A percentile compares a stretch with the other conserved stretches of the same genome.
Conservation (phyloP, 1,284 basidiomycete genomes). For the Puccinia novopanici region DNA sequence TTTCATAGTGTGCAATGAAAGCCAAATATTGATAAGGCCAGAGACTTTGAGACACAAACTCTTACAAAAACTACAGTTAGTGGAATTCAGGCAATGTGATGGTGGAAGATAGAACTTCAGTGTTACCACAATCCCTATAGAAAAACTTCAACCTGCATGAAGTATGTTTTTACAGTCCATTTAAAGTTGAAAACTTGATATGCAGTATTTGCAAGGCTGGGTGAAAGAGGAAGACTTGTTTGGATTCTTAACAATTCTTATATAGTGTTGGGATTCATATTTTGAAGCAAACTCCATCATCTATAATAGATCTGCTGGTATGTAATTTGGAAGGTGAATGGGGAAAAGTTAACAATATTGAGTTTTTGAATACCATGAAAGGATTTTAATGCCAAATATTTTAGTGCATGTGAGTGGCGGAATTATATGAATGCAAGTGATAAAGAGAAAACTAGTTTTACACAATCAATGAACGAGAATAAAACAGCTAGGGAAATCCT, state of each 20-base stretch:
- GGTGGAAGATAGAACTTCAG: no score
- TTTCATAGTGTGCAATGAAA: no score
- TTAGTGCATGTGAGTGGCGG: not conserved
- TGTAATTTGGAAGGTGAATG: not conserved
- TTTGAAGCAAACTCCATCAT: not conserved
- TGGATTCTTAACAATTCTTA: not conserved
- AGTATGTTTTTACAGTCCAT: no score
- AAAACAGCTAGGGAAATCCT: slow-evolving; percentile 6
- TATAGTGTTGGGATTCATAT: not conserved
- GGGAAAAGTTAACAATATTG: not conserved
- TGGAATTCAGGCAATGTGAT: no score
- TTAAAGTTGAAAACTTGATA: not conserved
- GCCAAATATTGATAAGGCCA: no score
- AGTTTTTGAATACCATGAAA: not conserved
- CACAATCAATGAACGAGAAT: not conserved
- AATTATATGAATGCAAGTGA: not conserved
- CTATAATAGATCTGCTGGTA: not conserved
- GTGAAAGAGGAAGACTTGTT: not conserved
- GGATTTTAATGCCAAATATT: not conserved
- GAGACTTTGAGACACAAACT: no score
- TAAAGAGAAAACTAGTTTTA: not conserved
- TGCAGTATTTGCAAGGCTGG: not conserved
- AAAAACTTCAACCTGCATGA: no score
- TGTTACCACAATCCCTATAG: no score
- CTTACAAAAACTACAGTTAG: no score